Base-by-base conservation (phyloP, 768 basidiomycete genomes). In the Plicaturopsis crispa region DNA sequence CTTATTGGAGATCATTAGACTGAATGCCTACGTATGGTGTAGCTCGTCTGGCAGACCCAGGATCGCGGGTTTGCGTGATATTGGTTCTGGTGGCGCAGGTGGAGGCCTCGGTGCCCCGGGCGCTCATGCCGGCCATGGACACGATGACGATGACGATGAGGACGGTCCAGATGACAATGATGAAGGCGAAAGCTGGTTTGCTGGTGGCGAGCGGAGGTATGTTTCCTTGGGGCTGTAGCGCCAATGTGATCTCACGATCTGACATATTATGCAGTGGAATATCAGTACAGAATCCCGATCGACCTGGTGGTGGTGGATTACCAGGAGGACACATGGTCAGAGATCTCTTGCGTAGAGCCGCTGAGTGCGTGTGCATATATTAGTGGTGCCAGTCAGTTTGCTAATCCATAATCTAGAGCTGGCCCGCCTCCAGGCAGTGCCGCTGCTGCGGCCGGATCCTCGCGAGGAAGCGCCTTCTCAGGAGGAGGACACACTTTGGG, bases 171-270 rank as follows among this genome's bases (percentile, higher is more conserved):
- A 66, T 3, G 70, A 72, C 24, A 66, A 65, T 5, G 62, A 70
- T 31, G 70, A 72, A 13, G 63, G 68, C 2, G 77, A 87, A 49
- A 80, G 70, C 47, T 87, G 82, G 72, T 98, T 89, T 59, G 83
- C 94, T 3, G 94, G 94, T n/a, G 94, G 94, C 0, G 94, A 94
- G 56, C 69, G 88, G 53, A 92, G 90, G 92, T 87, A 23, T 22
- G 55, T 36, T 18, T 4, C 31, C 6, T 31, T 21, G 21, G 31
- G 13, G 16, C 5, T 18, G 16, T 5, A 19, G 12, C 4, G 13
- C 35, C 8, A 7, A 16, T 18, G 11, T 24, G 16, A 31, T 35
- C 18, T 45, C 16, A 39, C 38, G 5, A 16, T 24, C 26, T 21
- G 24, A 33, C 4, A 39, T 21, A 22, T 22, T 31, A 4, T 36